These are phyloP conservation scores for Venturia oleaginea DNA, from an alignment of 2,329 filamentous ascomycete genomes.

Conservation along the genomic window DNA sequence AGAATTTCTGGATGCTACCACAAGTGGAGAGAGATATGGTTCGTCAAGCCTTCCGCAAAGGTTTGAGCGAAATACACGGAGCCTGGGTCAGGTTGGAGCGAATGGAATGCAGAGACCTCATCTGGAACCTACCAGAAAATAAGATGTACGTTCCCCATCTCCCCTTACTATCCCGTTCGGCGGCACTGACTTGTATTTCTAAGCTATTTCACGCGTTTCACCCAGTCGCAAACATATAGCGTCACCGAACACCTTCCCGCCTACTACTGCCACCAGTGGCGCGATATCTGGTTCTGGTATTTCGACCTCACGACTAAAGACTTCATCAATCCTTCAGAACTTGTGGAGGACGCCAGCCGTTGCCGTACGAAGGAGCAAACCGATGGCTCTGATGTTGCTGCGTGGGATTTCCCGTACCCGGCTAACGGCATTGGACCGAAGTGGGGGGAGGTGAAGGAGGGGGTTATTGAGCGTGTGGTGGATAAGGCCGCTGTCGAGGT, in stretches of 20 bases:
- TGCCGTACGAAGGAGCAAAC: not conserved
- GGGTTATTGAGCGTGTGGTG: constrained; percentile 69
- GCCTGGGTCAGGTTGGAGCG: not conserved
- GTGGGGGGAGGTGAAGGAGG: not conserved
- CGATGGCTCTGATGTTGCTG: not conserved
- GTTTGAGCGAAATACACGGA: not conserved
- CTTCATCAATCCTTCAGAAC: not conserved
- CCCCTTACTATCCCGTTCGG: not conserved
- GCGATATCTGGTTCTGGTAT: not conserved
- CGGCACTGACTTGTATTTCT: not conserved
- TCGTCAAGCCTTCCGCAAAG: constrained; percentile 7
- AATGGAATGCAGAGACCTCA: not conserved
- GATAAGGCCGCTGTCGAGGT: constrained; percentile 99
- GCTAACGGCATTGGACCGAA: not conserved
- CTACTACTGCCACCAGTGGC: not conserved
- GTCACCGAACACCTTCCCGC: not conserved
- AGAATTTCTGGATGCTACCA: constrained; percentile 3
- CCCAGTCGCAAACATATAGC: not conserved
- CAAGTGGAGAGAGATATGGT: constrained; percentile 1
- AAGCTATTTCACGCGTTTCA: not conserved
- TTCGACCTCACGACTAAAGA: not conserved
- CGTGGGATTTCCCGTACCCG: not conserved
- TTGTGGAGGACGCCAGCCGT: not conserved
- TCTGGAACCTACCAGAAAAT: not conserved
- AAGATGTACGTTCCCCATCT: not conserved